phyloP scores from a whole-genome alignment of 75 land plant species.

The Pseudotsuga menziesii region DNA sequence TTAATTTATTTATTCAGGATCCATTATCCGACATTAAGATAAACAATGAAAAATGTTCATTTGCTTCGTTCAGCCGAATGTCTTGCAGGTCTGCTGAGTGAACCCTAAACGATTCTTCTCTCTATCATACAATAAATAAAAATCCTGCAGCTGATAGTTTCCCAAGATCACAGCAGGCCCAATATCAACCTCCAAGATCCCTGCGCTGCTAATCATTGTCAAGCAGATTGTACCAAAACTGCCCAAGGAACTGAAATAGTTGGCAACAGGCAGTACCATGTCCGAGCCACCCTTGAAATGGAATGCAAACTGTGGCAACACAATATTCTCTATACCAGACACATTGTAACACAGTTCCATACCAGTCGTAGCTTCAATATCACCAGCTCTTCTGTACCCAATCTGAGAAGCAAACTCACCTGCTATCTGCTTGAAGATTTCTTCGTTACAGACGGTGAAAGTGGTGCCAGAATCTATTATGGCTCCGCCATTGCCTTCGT shows the following conservation, averaged over 20 bases:
- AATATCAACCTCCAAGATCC: background rate
- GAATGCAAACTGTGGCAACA: constrained; percentile 29
- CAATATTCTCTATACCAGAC: constrained; percentile 2
- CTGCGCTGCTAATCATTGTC: constrained; percentile 22
- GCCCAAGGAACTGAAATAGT: constrained; percentile 30
- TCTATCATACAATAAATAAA: constrained; percentile 53
- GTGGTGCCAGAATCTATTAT: constrained; percentile 72
- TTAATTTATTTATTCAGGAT: no score
- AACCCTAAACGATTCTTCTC: constrained; percentile 54
- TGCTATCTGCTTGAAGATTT: constrained; percentile 16
- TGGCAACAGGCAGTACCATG: constrained; percentile 38
- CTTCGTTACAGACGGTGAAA: constrained; percentile 22
- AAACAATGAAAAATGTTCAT: no score
- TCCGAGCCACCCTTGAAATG: constrained; percentile 55
- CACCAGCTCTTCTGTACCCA: constrained; percentile 16
- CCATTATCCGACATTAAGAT: no score
- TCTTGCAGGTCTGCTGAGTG: constrained; percentile 21
- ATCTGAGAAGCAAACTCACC: constrained; percentile 23
- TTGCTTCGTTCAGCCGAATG: no score
- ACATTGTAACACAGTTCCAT: constrained; percentile 42
- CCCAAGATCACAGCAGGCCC: constrained; percentile 60
- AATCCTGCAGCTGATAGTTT: constrained; percentile 64
- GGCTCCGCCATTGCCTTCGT: constrained; percentile 45
- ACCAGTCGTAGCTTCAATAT: constrained; percentile 29
- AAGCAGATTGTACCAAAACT: constrained; percentile 15